These are phyloP conservation scores for Kockiozyma suomiensis DNA, from an alignment of 805 yeast genomes.

Conservation along the genomic window DNA sequence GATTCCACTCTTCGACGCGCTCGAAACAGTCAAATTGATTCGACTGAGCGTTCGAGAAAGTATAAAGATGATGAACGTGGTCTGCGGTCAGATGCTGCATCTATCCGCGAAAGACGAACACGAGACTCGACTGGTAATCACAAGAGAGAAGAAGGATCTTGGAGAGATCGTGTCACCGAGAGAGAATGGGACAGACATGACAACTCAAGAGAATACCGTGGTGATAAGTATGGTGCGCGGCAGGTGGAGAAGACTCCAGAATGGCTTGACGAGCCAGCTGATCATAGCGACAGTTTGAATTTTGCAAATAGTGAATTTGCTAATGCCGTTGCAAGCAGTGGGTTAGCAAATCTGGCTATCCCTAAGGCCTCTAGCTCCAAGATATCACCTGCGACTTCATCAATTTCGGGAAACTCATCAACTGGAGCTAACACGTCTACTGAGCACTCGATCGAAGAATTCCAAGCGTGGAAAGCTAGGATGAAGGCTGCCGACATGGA, in stretches of 20 bases:
- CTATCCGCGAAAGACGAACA: constrained; percentile 12
- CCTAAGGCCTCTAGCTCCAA: background rate
- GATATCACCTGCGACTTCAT: background rate
- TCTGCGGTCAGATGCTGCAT: background rate
- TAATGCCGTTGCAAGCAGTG: constrained; percentile 17
- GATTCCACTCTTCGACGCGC: constrained; percentile 7
- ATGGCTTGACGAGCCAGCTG: constrained; percentile 24
- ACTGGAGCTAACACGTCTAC: constrained; percentile 4
- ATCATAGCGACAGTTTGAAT: constrained; percentile 13
- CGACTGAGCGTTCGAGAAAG: constrained; percentile 2
- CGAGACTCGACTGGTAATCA: constrained; percentile 2
- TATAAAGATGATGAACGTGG: constrained; percentile 10
- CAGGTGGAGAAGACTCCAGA: constrained; percentile 21
- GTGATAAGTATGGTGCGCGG: background rate
- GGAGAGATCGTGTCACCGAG: constrained; percentile 28
- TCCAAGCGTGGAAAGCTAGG: constrained; percentile 41
- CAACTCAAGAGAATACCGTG: background rate
- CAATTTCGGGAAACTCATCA: background rate
- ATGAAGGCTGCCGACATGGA: constrained; percentile 36
- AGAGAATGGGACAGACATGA: constrained; percentile 12
- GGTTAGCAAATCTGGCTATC: constrained; percentile 13
- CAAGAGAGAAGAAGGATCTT: constrained; percentile 25
- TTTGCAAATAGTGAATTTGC: constrained; percentile 24
- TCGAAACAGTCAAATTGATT: background rate
- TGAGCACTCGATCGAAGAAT: constrained; percentile 38